A percentile compares a stretch with the other conserved stretches of the same genome.
Conservation (phyloP, 1,139 yeast species). For the Debaryomyces sp. region DNA sequence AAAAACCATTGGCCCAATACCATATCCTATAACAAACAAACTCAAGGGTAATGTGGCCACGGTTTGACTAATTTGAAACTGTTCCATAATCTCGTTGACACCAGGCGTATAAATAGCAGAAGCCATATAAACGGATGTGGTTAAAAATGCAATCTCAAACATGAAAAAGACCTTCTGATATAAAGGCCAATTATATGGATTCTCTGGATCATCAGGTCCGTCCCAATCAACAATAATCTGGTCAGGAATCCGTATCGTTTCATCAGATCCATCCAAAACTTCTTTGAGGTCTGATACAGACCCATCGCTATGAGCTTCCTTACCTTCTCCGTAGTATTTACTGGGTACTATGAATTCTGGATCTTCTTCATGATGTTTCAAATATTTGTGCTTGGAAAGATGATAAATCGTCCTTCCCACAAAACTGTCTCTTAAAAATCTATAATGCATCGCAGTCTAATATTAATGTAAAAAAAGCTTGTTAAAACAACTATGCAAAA, state of each 20-base stretch:
- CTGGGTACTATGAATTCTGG: constrained; percentile 36
- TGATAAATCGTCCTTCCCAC: constrained; percentile 37
- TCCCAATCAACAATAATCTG: constrained; percentile 43
- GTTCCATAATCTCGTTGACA: constrained; percentile 27
- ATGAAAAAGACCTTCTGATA: constrained; percentile 40
- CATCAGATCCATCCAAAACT: neutral
- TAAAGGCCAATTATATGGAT: constrained; percentile 60
- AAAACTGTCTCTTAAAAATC: constrained; percentile 36
- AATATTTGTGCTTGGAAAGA: constrained; percentile 31
- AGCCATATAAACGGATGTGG: constrained; percentile 60
- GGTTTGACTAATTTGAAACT: constrained; percentile 28
- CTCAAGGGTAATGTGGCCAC: constrained; percentile 38
- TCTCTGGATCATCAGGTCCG: constrained; percentile 56
- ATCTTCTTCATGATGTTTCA: constrained; percentile 34
- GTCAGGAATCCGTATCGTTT: constrained; percentile 13
- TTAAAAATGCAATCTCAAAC: constrained; percentile 45
- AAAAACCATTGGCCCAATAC: constrained; percentile 42
- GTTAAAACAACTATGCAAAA: neutral
- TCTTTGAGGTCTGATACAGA: constrained; percentile 40
- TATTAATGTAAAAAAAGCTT: neutral
- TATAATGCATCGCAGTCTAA: constrained; percentile 12
- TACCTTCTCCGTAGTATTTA: constrained; percentile 22
- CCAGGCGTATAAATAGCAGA: constrained; percentile 67
- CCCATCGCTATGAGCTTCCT: constrained; percentile 12
- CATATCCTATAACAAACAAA: constrained; percentile 44